phyloP scores from a whole-genome alignment of 495 filamentous ascomycete genomes.

The Penicillium antarcticum region DNA sequence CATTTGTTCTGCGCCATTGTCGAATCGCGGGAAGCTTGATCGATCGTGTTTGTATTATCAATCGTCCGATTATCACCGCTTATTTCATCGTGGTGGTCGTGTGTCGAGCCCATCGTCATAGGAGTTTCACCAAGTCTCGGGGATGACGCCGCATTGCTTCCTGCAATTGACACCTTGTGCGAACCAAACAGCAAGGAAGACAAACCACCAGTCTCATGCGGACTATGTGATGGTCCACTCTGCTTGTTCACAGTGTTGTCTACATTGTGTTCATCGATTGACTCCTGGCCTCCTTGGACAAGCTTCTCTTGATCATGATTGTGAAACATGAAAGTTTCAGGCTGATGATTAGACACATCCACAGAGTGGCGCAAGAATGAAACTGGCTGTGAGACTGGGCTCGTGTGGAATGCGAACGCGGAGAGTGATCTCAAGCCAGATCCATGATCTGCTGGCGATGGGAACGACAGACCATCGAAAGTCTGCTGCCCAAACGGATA shows the following conservation, averaged over 20 bases:
- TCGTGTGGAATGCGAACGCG: slow-evolving; percentile 29
- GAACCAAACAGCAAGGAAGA: slow-evolving; percentile 6
- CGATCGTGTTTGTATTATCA: not conserved
- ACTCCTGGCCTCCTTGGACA: not conserved
- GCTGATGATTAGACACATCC: slow-evolving; percentile 7
- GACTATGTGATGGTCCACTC: not conserved
- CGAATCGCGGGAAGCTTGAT: slow-evolving; percentile 9
- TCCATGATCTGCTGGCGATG: slow-evolving; percentile 25
- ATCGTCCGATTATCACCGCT: not conserved
- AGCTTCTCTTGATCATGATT: slow-evolving; percentile 5
- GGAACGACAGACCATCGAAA: slow-evolving; percentile 19
- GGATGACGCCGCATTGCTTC: slow-evolving; percentile 3
- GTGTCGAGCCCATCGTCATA: not conserved
- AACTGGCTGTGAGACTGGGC: slow-evolving; percentile 30
- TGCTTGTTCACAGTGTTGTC: not conserved
- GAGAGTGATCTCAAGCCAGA: slow-evolving; percentile 30
- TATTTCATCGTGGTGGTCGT: not conserved
- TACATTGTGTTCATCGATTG: slow-evolving; percentile 7
- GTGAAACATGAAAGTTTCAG: slow-evolving; percentile 4
- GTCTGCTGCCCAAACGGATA: slow-evolving; percentile 19
- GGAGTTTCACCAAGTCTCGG: not conserved
- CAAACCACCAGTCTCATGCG: not conserved
- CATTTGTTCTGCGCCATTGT: slow-evolving; percentile 33
- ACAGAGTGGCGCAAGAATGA: slow-evolving; percentile 36
- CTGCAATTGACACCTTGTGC: not conserved